phyloP scores from a whole-genome alignment of 2,329 filamentous ascomycete species.

The Aspergillus pseudoterreus region DNA sequence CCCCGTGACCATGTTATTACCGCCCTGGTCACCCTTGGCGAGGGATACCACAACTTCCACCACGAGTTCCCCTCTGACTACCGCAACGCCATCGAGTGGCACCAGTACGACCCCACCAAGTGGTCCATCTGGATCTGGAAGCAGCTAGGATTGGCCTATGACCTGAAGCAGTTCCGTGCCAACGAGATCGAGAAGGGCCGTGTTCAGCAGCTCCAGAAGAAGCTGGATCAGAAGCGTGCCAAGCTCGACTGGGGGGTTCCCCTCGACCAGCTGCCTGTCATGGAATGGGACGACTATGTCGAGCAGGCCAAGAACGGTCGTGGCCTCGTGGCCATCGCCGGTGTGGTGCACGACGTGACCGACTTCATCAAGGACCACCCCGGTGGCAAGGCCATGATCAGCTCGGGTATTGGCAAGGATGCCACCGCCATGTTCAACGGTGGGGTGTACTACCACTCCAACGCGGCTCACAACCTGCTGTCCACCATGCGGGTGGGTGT shows the following conservation, averaged over 20 bases:
- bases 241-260: slow-evolving; percentile 82
- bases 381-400: slow-evolving; percentile 85
- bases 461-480: slow-evolving; percentile 83
- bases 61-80: slow-evolving; percentile 93
- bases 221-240: slow-evolving; percentile 81
- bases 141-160: slow-evolving; percentile 76
- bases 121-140: slow-evolving; percentile 85
- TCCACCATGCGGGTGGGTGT: slow-evolving; percentile 87
- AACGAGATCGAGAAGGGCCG: slow-evolving; percentile 93
- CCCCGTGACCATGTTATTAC: slow-evolving; percentile 85
- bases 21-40: slow-evolving; percentile 77
- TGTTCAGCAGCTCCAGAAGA: slow-evolving; percentile 86
- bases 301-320: slow-evolving; percentile 73
- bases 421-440: slow-evolving; percentile 90
- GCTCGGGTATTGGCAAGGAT: slow-evolving; percentile 77
- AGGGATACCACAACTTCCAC: slow-evolving; percentile 94
- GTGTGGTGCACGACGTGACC: slow-evolving; percentile 80
- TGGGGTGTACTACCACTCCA: slow-evolving; percentile 84
- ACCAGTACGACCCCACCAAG: slow-evolving; percentile 89
- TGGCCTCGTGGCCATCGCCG: slow-evolving; percentile 71
- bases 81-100: slow-evolving; percentile 87
- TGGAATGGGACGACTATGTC: slow-evolving; percentile 84
- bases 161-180: slow-evolving; percentile 84
- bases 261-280: slow-evolving; percentile 77
- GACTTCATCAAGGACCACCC: slow-evolving; percentile 86